These are phyloP conservation scores for Pseudognaphalium luteoalbum DNA, from an alignment of 129 eudicot species.

Conservation along the genomic window DNA sequence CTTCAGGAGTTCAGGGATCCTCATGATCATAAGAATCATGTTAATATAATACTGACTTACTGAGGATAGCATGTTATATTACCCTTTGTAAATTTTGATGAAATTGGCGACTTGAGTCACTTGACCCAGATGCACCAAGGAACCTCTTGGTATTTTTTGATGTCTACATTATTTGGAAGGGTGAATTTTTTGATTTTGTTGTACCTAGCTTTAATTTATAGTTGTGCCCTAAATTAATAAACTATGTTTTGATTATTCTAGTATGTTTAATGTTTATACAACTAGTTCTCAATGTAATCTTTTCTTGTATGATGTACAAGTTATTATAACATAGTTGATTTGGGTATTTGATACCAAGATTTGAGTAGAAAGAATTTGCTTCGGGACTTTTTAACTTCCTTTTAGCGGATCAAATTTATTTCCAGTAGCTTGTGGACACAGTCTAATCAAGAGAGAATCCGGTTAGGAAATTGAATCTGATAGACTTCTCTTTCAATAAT, in stretches of 20 bases:
- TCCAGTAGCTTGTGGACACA: neutral
- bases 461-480: neutral
- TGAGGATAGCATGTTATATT: neutral
- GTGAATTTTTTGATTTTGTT: neutral
- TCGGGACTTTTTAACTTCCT: neutral
- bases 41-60: neutral
- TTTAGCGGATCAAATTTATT: neutral
- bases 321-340: neutral
- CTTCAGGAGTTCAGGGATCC: constrained; percentile 37
- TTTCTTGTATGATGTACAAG: too few relatives aligned
- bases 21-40: neutral
- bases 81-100: neutral
- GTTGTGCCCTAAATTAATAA: neutral
- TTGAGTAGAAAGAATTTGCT: neutral
- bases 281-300: neutral
- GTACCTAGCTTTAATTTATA: neutral
- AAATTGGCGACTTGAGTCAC: neutral
- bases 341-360: neutral
- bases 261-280: neutral
- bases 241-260: neutral
- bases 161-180: neutral
- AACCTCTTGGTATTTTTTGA: neutral
- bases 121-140: neutral
- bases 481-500: too few relatives aligned
- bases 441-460: neutral